Evolutionary conservation across 495 filamentous ascomycete species (phyloP), one percentile per base, ranked within the genome.

Genomic region (Staphylotrichum tortipilum): DNA sequence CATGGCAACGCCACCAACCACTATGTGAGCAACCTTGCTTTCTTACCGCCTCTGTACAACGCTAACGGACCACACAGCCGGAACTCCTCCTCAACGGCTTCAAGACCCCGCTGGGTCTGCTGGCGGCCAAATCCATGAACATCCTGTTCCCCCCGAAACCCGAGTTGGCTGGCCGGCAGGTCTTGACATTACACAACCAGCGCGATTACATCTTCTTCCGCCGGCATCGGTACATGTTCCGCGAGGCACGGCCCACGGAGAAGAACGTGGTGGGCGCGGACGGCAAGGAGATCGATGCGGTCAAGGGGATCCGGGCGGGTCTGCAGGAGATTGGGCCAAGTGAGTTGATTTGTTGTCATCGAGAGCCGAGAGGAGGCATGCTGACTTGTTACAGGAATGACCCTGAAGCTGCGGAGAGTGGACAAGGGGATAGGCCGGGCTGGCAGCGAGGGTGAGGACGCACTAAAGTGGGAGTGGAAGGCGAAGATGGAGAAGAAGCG

Each of bases 11-110:
- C 91, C 0, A 95, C 91, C 0, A 81, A 85, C 34, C 91, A 95
- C 68, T 88, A 82, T 54, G 63, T 66, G 52, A 37, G 60, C n/a
- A 15, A 7, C 15, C 19, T 10, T 26, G 22, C 7, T 10, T 10
- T 26, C 23, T 21, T 21, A 2, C 17, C 0, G 3, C 24, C 5
- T 29, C n/a, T n/a, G 7, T 23, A 1, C 2, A n/a, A 7, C 21
- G 37, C 58, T 65, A 48, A 66, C 44, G 0, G 8, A 7, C 26
- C 8, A 19, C 10, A 11, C 22, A 66, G 63, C 92, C 91, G 4
- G 92, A 98, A 67, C 77, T 98, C 34, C 86, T 96, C 41, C 77
- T 98, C 30, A 96, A 96, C 67, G 89, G 90, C 62, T 98, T 98
- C 74, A 80, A 87, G 56, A 98, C 94, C 0, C 88, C 92, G 0